These are phyloP conservation scores for Lactarius sanguifluus DNA, from an alignment of 768 basidiomycete species.

Conservation along the genomic window DNA sequence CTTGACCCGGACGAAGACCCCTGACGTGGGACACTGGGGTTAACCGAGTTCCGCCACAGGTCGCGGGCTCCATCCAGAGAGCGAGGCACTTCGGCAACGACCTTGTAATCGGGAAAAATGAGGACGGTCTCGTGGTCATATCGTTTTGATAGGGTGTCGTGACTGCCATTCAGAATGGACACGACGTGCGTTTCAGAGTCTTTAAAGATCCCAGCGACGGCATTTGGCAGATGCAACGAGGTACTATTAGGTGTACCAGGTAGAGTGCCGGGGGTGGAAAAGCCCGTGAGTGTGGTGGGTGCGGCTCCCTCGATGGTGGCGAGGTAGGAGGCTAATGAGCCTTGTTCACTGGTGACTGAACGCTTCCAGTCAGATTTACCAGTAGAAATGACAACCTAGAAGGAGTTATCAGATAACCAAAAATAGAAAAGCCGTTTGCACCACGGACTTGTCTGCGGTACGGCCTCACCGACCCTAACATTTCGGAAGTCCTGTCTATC, in stretches of 20 bases:
- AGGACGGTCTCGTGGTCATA: slow-evolving; percentile 72
- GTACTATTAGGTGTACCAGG: slow-evolving; percentile 27
- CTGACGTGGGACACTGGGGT: slow-evolving; percentile 53
- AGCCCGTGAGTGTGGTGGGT: background rate
- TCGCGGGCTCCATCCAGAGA: slow-evolving; percentile 63
- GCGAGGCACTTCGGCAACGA: slow-evolving; percentile 70
- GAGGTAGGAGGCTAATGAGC: slow-evolving; percentile 68
- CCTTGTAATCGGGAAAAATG: slow-evolving; percentile 89
- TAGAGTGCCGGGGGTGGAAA: slow-evolving; percentile 26
- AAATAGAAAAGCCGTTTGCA: background rate
- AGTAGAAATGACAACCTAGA: slow-evolving; percentile 77
- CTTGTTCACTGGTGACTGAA: slow-evolving; percentile 70
- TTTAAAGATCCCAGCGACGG: slow-evolving; percentile 56
- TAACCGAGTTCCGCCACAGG: slow-evolving; percentile 64
- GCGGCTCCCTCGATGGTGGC: slow-evolving; percentile 30
- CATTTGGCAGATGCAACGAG: slow-evolving; percentile 5
- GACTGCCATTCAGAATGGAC: slow-evolving; percentile 83
- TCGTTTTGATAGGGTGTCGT: slow-evolving; percentile 66
- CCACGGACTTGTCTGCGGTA: slow-evolving; percentile 74
- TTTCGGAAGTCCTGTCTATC: slow-evolving; percentile 72
- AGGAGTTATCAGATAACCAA: slow-evolving; percentile 20
- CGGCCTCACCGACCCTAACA: slow-evolving; percentile 85
- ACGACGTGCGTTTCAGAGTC: slow-evolving; percentile 55
- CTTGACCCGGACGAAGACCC: slow-evolving; percentile 47
- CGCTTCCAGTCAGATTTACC: slow-evolving; percentile 87